Base-by-base conservation (phyloP, 2,329 filamentous ascomycete species). In the Penicillium sp. region DNA sequence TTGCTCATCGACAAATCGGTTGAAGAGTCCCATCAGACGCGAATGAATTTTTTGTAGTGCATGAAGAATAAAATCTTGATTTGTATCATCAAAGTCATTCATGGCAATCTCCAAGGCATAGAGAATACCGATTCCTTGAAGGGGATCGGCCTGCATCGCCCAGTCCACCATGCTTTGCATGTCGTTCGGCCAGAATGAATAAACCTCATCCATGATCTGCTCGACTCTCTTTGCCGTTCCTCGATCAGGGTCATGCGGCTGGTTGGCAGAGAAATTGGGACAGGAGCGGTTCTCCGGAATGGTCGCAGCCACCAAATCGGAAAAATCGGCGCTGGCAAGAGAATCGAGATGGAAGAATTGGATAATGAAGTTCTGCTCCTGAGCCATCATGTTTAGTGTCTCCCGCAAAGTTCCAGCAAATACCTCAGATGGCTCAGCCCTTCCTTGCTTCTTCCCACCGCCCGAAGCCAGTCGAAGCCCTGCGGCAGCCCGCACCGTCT, bases 311-410 rank as follows among this genome's bases (percentile, higher is more conserved):
- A 97, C 88, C 3, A 88, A 83, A 61, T 97, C 94, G 1, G 88
- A 82, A 69, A 97, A 97, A 69, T 97, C 92, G 16, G 84, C 76
- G 35, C 86, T 87, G 66, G 91, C 88, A 28, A 93, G 80, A 2
- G 91, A 95, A n/a, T 88, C 90, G 26, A 94, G 85, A 66, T 97
- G 93, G 82, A 97, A 97, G 73, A 97, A 94, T 64, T 96, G 91
- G n/a, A 96, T 87, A 46, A 97, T 81, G 69, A 97, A 99, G 70
- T 97, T 97, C 72, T 99, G 93, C 75, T 99, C 94, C 72, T 93
- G 92, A 64, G 91, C 87, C 56, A 97, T 86, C 53, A 96, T 81
- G 6, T 88, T 90, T 42, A 92, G 77, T 61, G 94, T 84, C 66
- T 97, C 91, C 55, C 94, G 88, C 58, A 97, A 76, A 12, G 90